A percentile compares a stretch with the other conserved stretches of the same genome.
These are phyloP conservation scores for Colletotrichum tropicale DNA, from an alignment of 2,329 filamentous ascomycete genomes.

Conservation along the genomic window DNA sequence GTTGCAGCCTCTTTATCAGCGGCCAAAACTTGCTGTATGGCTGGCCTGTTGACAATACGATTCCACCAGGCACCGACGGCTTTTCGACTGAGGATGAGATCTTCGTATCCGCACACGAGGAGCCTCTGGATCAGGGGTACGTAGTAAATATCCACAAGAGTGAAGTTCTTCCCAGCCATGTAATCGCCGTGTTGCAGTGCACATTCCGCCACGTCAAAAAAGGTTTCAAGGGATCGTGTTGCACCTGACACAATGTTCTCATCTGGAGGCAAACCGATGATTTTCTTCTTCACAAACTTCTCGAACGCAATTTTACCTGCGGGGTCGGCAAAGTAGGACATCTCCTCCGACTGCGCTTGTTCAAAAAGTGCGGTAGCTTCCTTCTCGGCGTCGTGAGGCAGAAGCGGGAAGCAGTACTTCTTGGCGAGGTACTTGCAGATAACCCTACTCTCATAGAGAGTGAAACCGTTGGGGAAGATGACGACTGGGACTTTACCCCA, in stretches of 20 bases:
- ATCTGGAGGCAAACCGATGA: constrained; percentile 45
- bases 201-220: constrained; percentile 47
- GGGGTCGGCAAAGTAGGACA: constrained; percentile 46
- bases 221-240: constrained; percentile 39
- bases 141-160: constrained; percentile 51
- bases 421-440: constrained; percentile 51
- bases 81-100: constrained; percentile 37
- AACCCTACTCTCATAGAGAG: constrained; percentile 49
- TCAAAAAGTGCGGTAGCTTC: constrained; percentile 47
- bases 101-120: constrained; percentile 41
- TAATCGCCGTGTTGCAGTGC: constrained; percentile 42
- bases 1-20: constrained; percentile 35
- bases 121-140: constrained; percentile 48
- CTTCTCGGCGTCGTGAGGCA: constrained; percentile 40
- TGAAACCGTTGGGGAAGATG: constrained; percentile 43
- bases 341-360: constrained; percentile 45
- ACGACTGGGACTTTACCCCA: constrained; percentile 47
- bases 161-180: constrained; percentile 49
- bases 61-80: constrained; percentile 46
- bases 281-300: constrained; percentile 45
- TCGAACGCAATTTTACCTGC: constrained; percentile 48
- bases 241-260: constrained; percentile 42
- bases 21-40: constrained; percentile 38
- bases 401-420: constrained; percentile 49
- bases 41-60: constrained; percentile 38